Conservation (phyloP, 1,284 basidiomycete species). For the Tilletia caries region DNA sequence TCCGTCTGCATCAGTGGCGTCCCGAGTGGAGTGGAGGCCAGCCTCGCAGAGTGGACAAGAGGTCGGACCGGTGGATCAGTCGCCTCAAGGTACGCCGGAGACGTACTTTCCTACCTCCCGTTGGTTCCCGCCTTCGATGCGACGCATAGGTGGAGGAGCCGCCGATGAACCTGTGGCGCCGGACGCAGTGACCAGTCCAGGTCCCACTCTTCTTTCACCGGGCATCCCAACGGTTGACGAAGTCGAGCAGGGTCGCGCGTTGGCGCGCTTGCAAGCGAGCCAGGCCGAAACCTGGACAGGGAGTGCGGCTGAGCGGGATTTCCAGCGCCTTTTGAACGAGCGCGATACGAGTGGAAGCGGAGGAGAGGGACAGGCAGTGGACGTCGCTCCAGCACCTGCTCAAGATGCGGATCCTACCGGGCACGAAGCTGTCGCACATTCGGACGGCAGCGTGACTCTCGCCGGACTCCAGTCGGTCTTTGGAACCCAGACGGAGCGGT, state of each 20-base stretch:
- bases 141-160: not conserved
- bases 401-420: not conserved
- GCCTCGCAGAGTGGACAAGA: not conserved
- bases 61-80: not conserved
- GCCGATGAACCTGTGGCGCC: not conserved
- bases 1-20: too few relatives aligned
- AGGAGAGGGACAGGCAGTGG: not conserved
- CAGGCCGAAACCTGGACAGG: not conserved
- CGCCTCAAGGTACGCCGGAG: not conserved
- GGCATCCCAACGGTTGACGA: not conserved
- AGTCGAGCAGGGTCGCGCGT: not conserved
- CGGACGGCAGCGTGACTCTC: too few relatives aligned
- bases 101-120: not conserved
- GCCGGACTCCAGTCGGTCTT: too few relatives aligned
- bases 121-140: conserved; percentile 2
- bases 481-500: not conserved
- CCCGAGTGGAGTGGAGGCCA: too few relatives aligned
- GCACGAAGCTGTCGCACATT: not conserved
- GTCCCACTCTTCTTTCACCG: not conserved
- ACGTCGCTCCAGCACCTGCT: not conserved
- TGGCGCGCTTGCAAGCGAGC: not conserved
- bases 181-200: not conserved
- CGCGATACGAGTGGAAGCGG: not conserved
- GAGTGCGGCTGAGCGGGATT: not conserved
- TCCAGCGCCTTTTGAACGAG: not conserved